Base-by-base conservation (phyloP, 306 rosid species). In the Rosa chinensis region DNA sequence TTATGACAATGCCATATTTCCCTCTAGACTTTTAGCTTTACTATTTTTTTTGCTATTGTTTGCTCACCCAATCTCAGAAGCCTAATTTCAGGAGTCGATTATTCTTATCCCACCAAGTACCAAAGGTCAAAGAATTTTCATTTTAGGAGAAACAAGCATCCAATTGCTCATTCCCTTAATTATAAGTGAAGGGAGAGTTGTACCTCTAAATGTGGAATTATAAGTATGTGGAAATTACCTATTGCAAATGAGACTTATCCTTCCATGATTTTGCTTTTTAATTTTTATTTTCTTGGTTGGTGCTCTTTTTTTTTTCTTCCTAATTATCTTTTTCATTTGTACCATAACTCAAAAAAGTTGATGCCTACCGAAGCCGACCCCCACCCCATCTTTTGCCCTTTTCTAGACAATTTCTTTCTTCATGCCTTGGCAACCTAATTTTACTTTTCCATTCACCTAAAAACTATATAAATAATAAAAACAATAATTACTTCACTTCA, bases 401-500 rank as follows among this genome's bases (percentile, higher is more conserved):
- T 85, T 55, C 12, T 56, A 48, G 79, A 73, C 86, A 74, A 80
- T 89, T 89, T 87, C 93, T 88, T 94, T 84, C 94, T 88, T 94
- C 88, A 86, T 84, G 79, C 89, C 89, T 81, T 77, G 89, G 91
- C 93, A 89, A 88, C 94, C 94, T 82, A 92, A 82, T 87, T 80
- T 89, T 82, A 83, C 88, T 87, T 82, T 89, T 80, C 77, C 92
- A 37, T 89, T 85, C 85, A 86, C 91, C 96, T 85, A 89, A 85
- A 83, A 32, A 84, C 71, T 47, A 74, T 67, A 78, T 64, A 75
- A 77, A 55, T 58, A 40, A 73, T 56, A 40, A 75, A 62, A 80
- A 66, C 85, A 81, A 84, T 84, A 66, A 85, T 85, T 76, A 85
- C 87, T 80, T 75, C 72, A 75, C 77, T 83, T 72, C 72, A 39